phyloP scores from a whole-genome alignment of 495 filamentous ascomycete genomes.

The Annulohypoxylon stygium region DNA sequence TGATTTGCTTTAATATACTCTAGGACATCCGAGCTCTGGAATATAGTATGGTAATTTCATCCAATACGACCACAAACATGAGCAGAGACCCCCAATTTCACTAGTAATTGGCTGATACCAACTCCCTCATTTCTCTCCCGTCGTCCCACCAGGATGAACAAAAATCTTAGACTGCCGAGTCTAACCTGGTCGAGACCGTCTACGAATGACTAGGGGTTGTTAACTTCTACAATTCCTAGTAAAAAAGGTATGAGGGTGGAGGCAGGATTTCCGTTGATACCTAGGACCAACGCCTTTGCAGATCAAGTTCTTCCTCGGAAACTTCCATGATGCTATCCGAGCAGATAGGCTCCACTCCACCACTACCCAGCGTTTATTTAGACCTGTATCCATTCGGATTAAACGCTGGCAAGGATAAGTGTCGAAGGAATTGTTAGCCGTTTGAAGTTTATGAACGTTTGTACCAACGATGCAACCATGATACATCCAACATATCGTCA shows the following conservation, averaged over 20 bases:
- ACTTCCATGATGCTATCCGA: conserved; percentile 5
- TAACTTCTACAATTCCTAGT: neutral
- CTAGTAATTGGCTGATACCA: conserved; percentile 17
- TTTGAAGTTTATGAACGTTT: conserved; percentile 17
- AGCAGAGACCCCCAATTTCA: conserved; percentile 5
- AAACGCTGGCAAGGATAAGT: neutral
- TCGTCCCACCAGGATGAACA: neutral
- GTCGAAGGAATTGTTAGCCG: neutral
- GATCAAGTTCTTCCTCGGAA: conserved; percentile 3
- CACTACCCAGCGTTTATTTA: conserved; percentile 2
- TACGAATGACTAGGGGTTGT: neutral
- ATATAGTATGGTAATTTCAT: neutral
- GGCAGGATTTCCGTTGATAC: neutral
- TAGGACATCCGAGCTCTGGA: conserved; percentile 8
- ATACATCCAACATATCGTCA: neutral
- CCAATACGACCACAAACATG: conserved; percentile 3
- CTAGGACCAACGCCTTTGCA: neutral
- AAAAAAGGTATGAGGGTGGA: neutral
- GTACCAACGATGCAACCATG: conserved; percentile 5
- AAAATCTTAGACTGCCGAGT: neutral
- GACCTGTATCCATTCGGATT: conserved; percentile 1
- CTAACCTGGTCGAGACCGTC: neutral
- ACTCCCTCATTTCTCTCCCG: neutral
- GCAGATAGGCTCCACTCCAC: conserved; percentile 11
- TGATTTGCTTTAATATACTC: neutral